A percentile compares a stretch with the other conserved stretches of the same genome.
Conservation (phyloP, 2,329 filamentous ascomycete species). For the Talaromyces amestolkiae region DNA sequence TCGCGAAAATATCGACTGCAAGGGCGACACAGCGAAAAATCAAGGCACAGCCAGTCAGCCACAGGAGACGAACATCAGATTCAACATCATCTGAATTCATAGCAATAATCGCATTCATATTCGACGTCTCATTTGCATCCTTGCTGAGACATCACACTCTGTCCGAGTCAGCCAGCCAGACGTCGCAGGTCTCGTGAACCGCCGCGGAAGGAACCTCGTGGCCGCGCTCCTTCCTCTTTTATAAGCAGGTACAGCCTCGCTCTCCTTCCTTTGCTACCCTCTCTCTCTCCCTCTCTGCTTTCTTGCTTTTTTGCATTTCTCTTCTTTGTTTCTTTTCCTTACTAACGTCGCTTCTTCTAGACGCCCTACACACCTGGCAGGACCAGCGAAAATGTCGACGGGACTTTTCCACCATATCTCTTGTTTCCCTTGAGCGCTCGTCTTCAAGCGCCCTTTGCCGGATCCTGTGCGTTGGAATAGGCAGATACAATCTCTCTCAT, state of each 20-base stretch:
- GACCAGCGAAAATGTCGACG: slow-evolving; percentile 35
- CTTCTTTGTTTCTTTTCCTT: background rate
- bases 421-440: slow-evolving; percentile 35
- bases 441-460: slow-evolving; percentile 34
- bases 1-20: slow-evolving; percentile 7
- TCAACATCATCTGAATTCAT: slow-evolving; percentile 18
- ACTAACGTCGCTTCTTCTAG: background rate
- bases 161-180: background rate
- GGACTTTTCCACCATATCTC: slow-evolving; percentile 25
- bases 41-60: slow-evolving; percentile 5
- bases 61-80: slow-evolving; percentile 9
- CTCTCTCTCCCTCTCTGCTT: background rate
- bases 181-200: slow-evolving; percentile 15
- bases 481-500: slow-evolving; percentile 30
- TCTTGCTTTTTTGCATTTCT: background rate
- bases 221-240: background rate
- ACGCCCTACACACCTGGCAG: slow-evolving; percentile 13
- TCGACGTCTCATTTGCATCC: slow-evolving; percentile 1
- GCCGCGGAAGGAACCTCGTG: slow-evolving; percentile 14
- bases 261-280: background rate
- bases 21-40: slow-evolving; percentile 5
- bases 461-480: slow-evolving; percentile 28
- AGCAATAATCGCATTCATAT: background rate
- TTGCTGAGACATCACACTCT: slow-evolving; percentile 13
- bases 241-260: slow-evolving; percentile 20